These are phyloP conservation scores for Fusarium buharicum DNA, from an alignment of 2,329 filamentous ascomycete genomes.

Conservation along the genomic window DNA sequence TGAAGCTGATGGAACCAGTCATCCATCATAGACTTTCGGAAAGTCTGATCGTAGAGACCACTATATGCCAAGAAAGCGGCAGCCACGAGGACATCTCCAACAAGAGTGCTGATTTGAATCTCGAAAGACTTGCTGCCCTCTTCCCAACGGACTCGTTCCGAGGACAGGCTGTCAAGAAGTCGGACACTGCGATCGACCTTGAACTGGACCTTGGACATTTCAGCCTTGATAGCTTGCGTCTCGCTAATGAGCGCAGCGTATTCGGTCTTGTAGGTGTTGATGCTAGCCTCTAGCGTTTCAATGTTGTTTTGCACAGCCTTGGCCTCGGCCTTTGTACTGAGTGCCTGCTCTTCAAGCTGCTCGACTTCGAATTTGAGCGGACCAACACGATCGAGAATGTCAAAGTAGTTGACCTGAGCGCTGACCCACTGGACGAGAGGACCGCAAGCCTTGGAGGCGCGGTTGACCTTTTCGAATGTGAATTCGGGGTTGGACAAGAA, in stretches of 20 bases:
- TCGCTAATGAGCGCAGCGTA: constrained; percentile 97
- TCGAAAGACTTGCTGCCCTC: constrained; percentile 98
- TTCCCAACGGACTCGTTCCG: constrained; percentile 93
- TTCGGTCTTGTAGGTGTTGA: constrained; percentile 93
- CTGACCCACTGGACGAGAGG: constrained; percentile 97
- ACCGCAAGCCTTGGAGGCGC: constrained; percentile 95
- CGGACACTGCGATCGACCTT: constrained; percentile 97
- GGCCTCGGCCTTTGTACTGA: constrained; percentile 93
- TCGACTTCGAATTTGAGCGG: constrained; percentile 91
- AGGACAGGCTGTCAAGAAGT: constrained; percentile 92
- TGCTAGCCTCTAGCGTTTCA: constrained; percentile 84
- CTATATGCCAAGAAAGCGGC: constrained; percentile 97
- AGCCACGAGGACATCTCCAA: constrained; percentile 95
- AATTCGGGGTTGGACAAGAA: constrained; percentile 95
- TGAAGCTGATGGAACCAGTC: constrained; percentile 96
- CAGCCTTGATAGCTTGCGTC: constrained; percentile 94
- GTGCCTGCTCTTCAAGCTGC: constrained; percentile 84
- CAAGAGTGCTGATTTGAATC: constrained; percentile 94
- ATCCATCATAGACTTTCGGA: constrained; percentile 96
- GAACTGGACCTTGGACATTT: constrained; percentile 96
- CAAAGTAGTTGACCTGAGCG: constrained; percentile 97
- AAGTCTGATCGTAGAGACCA: constrained; percentile 97
- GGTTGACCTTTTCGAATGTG: constrained; percentile 94
- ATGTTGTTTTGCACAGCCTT: constrained; percentile 92
- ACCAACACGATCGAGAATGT: constrained; percentile 93